These are phyloP conservation scores for Alloascoidea africana DNA, from an alignment of 805 yeast genomes.

Conservation along the genomic window DNA sequence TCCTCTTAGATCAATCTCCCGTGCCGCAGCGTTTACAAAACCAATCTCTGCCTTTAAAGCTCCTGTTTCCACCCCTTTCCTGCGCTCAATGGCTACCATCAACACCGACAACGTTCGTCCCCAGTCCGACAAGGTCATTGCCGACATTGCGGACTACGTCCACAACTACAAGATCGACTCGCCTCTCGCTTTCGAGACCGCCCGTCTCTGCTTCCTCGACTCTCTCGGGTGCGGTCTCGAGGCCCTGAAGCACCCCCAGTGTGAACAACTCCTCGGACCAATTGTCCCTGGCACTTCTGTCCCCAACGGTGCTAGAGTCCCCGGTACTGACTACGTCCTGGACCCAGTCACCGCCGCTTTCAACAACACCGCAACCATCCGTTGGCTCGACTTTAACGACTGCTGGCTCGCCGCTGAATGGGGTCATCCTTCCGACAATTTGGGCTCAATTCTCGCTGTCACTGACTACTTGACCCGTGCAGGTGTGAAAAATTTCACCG, in stretches of 20 bases:
- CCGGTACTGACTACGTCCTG: slow-evolving; percentile 33
- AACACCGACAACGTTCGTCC: slow-evolving; percentile 35
- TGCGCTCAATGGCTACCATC: slow-evolving; percentile 9
- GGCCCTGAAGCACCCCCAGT: slow-evolving; percentile 36
- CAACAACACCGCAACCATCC: slow-evolving; percentile 37
- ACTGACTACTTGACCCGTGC: slow-evolving; percentile 38
- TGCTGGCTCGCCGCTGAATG: slow-evolving; percentile 60
- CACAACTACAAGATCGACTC: slow-evolving; percentile 30
- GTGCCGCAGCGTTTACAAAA: too few species aligned
- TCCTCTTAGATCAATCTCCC: too few species aligned
- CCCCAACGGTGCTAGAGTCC: slow-evolving; percentile 38
- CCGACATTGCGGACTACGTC: slow-evolving; percentile 33
- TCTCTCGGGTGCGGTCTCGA: slow-evolving; percentile 48
- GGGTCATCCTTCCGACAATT: slow-evolving; percentile 53
- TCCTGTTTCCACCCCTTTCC: too few species aligned
- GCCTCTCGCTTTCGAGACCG: slow-evolving; percentile 34
- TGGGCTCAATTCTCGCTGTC: slow-evolving; percentile 44
- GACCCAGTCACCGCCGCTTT: slow-evolving; percentile 48
- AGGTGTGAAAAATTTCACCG: slow-evolving; percentile 26
- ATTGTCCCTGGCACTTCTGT: slow-evolving; percentile 41
- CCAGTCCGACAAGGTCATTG: slow-evolving; percentile 30
- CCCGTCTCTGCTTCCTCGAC: slow-evolving; percentile 37
- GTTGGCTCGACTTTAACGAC: slow-evolving; percentile 50
- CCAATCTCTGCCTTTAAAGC: too few species aligned
- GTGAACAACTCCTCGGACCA: slow-evolving; percentile 33